These are phyloP conservation scores for Aspergillus nanangensis DNA, from an alignment of 495 filamentous ascomycete species.

Conservation along the genomic window DNA sequence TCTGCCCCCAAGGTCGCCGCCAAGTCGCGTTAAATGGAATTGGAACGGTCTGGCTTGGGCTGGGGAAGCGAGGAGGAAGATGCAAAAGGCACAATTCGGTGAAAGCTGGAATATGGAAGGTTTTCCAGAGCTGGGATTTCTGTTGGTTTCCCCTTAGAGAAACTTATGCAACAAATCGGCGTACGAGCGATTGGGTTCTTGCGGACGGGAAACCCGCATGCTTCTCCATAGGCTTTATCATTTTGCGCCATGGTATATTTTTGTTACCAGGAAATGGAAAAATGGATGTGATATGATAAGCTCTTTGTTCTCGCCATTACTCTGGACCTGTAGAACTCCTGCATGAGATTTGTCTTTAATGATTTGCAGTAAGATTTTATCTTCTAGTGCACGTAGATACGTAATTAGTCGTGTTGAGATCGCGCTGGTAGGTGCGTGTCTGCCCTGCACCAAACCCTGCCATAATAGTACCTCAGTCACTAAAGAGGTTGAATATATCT, in stretches of 20 bases:
- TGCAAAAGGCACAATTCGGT: too few relatives aligned
- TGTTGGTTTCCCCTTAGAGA: slow-evolving; percentile 19
- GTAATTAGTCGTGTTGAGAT: too few relatives aligned
- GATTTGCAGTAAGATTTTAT: background rate
- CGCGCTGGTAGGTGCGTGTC: too few relatives aligned
- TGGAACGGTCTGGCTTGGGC: slow-evolving; percentile 28
- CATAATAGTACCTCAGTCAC: too few relatives aligned
- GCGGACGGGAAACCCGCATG: slow-evolving; percentile 14
- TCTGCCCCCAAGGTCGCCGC: slow-evolving; percentile 79
- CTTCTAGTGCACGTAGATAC: too few relatives aligned
- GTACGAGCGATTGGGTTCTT: slow-evolving; percentile 19
- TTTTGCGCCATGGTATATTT: slow-evolving; percentile 17
- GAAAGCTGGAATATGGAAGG: slow-evolving; percentile 19
- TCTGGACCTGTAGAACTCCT: background rate
- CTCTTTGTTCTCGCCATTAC: slow-evolving; percentile 3
- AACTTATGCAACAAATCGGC: slow-evolving; percentile 17
- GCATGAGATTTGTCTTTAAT: background rate
- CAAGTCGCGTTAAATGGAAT: slow-evolving; percentile 72
- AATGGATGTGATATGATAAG: slow-evolving; percentile 19
- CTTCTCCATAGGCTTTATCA: slow-evolving; percentile 21
- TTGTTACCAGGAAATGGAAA: slow-evolving; percentile 17
- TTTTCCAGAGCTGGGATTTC: slow-evolving; percentile 24
- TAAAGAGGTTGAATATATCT: too few relatives aligned
- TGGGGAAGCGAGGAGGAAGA: slow-evolving; percentile 15
- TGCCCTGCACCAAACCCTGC: too few relatives aligned